Evolutionary conservation across 371 early-diverging fungal species (phyloP), one percentile per base, ranked within the genome.

Genomic region (Choanephora cucurbitarum): DNA sequence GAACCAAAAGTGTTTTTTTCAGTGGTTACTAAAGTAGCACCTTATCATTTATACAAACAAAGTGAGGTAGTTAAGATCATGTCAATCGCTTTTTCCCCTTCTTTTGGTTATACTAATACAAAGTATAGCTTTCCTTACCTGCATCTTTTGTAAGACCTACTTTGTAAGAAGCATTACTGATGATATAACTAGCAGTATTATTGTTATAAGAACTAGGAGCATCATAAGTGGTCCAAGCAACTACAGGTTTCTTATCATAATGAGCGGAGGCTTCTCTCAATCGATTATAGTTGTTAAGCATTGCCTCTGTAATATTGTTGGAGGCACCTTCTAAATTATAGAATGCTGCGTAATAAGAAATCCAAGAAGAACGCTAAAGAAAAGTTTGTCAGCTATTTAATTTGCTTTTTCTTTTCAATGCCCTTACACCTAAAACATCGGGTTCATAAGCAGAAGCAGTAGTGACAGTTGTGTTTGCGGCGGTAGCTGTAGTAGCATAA

Each of bases 261-360:
- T 72, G 70, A 46, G 66, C 49, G 21, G 84, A 78, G n/a, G 80
- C 77, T 17, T 55, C 44, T 57, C 74, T 79, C 54, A 86, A 70
- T 64, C 84, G 82, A 55, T 83, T 73, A 67, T 90, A 91, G 71
- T 90, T 90, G 64, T 72, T 57, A 43, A 75, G 81, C 52, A 90
- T 86, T 7, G 67, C 31, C 7, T 62, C 55, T 37, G 81, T 76
- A 40, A 84, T 57, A n/a, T 64, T 52, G 60, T 86, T 84, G 42
- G 88, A 87, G n/a, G 62, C 46, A 22, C 64, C 69, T 57, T 90
- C 91, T 45, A 81, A 66, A 60, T 89, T 88, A 69, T 85, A 89
- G 68, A 89, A 91, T 18, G 81, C 73, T 23, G 84, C 83, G 73
- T 86, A 90, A 69, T 85, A 91, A 69, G 86, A 84, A 52, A 91